phyloP scores from a whole-genome alignment of 768 basidiomycete species.

The Peribolospora baueri region DNA sequence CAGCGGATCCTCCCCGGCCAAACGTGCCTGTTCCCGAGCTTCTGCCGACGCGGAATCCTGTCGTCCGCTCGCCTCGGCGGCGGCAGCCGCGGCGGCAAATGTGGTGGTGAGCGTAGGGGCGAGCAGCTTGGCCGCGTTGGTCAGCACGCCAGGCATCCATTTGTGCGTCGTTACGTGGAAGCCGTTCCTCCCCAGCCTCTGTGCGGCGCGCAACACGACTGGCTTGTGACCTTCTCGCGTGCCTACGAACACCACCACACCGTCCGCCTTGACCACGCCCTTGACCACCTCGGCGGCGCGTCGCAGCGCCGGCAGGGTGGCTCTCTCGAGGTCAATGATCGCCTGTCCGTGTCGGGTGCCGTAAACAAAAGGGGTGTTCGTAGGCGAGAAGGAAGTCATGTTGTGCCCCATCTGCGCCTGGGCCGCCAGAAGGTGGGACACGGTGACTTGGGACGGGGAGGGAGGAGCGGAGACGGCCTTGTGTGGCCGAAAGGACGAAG shows the following conservation, averaged over 20 bases:
- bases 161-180: constrained; percentile 53
- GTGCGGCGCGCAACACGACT: constrained; percentile 50
- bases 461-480: constrained; percentile 40
- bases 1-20: not conserved
- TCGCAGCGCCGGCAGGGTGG: constrained; percentile 70
- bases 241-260: constrained; percentile 72
- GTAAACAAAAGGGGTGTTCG: constrained; percentile 82
- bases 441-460: constrained; percentile 37
- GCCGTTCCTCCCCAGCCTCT: constrained; percentile 51
- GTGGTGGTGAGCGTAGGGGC: constrained; percentile 19
- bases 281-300: constrained; percentile 72
- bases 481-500: constrained; percentile 48
- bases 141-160: constrained; percentile 89
- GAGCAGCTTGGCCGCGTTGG: constrained; percentile 56
- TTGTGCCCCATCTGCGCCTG: constrained; percentile 89
- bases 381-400: constrained; percentile 29
- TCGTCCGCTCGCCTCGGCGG: not conserved
- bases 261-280: constrained; percentile 52
- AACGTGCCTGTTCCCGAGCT: not conserved
- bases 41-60: not conserved
- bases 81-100: not conserved
- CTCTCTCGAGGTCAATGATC: constrained; percentile 69
- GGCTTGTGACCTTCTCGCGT: constrained; percentile 44
- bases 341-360: constrained; percentile 72
- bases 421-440: constrained; percentile 72